Evolutionary conservation across 192 early-diverging fungal species (phyloP), one percentile per base, ranked within the genome.

Genomic region (Haplosporangium gracile): DNA sequence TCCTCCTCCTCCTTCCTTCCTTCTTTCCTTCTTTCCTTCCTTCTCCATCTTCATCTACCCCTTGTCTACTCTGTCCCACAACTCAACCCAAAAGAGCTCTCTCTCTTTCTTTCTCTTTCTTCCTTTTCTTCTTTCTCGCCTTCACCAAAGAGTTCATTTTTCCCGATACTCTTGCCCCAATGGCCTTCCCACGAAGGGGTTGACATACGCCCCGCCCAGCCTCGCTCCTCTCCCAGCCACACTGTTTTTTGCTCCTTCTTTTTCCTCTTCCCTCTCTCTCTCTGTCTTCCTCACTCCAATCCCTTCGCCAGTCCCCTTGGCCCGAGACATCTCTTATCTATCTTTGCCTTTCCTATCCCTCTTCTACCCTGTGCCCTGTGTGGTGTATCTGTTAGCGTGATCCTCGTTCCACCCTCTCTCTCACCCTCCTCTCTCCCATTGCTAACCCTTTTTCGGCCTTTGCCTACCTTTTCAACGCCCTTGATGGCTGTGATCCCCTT

Each of bases 141-240:
- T 65, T 65, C 60, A 29, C 60, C 60, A 65, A n/a, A 63, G 26
- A 65, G 26, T 15, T 65, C 60, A 65, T 65, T 65, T 60, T 65
- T 65, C 60, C 60, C 60, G 60, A 34, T 65, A 29, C 60, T 65
- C 29, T 65, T 29, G 3, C 32, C 60, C 60, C 60, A 65, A 65
- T 65, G 29, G 13, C 60, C 29, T 0, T 29, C 11, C 60, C n/a
- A 26, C 60, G 32, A 65, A 29, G 60, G 60, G 60, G 55, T 8
- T 4, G 8, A 26, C 26, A 11, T 29, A 0, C 60, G 32, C 26
- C 60, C 13, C 26, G 24, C 24, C 63, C 75, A 34, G 1, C 42
- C 60, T 38, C 22, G 38, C 42, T 42, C 4, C 51, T 34, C 22
- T 76, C 51, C 47, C 45, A 38, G 60, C 55, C 57, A 76, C 34